A percentile compares a stretch with the other conserved stretches of the same genome.
Conservation (phyloP, 306 rosid species). For the Inga oerstediana region DNA sequence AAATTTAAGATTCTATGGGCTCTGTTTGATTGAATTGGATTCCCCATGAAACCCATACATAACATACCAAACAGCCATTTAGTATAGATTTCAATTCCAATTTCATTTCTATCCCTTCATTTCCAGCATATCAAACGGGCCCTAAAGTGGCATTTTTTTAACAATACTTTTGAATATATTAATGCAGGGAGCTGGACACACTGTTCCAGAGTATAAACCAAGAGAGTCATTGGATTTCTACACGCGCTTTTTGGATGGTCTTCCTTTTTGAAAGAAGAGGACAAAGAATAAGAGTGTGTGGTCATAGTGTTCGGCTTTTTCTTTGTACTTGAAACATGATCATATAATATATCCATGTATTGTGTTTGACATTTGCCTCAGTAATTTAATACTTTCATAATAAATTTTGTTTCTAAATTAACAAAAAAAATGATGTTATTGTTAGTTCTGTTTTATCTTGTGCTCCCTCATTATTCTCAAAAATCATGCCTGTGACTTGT, state of each 20-base stretch:
- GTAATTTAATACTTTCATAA: neutral
- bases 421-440: neutral
- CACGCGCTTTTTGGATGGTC: slow-evolving; percentile 68
- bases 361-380: neutral
- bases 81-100: no score
- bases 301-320: slow-evolving; percentile 19
- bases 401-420: neutral
- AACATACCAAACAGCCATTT: no score
- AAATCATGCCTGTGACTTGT: neutral
- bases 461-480: neutral
- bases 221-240: slow-evolving; percentile 77
- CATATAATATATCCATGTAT: neutral
- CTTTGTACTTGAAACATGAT: neutral
- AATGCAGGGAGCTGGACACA: slow-evolving; percentile 91
- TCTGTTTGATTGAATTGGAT: no score
- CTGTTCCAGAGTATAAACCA: slow-evolving; percentile 95
- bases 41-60: no score
- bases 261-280: slow-evolving; percentile 35
- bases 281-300: neutral
- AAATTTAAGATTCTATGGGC: no score
- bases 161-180: slow-evolving; percentile 28
- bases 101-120: no score
- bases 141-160: no score
- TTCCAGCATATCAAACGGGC: no score
- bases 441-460: neutral